Conservation (phyloP, 352 stramenopile genomes). For the Pythium apleroticum region DNA sequence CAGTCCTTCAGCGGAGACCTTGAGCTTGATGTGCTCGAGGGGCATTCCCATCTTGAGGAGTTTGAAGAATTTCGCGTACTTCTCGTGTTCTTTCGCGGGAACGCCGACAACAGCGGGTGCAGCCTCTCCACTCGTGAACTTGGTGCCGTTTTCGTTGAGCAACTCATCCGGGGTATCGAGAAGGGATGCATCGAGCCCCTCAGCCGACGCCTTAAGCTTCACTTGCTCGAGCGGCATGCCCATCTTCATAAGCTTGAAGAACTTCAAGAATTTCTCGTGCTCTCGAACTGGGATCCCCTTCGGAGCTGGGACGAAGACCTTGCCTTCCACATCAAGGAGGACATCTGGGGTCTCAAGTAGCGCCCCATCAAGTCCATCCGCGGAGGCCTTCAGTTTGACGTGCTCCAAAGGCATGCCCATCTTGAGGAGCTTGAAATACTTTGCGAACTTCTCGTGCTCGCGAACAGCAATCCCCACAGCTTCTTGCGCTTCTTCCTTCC, state of each 20-base stretch:
- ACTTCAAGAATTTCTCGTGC: slow-evolving; percentile 74
- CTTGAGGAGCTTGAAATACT: slow-evolving; percentile 95
- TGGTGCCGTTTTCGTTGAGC: slow-evolving; percentile 59
- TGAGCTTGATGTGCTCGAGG: slow-evolving; percentile 63
- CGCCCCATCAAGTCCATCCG: slow-evolving; percentile 52
- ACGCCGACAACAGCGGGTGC: slow-evolving; percentile 32
- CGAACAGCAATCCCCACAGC: slow-evolving; percentile 55
- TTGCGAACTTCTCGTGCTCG: slow-evolving; percentile 90
- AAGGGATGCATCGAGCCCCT: slow-evolving; percentile 88
- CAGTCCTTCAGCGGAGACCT: slow-evolving; percentile 59
- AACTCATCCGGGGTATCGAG: slow-evolving; percentile 68
- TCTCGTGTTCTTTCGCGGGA: slow-evolving; percentile 83
- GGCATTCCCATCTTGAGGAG: slow-evolving; percentile 82
- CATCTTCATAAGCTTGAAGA: slow-evolving; percentile 84
- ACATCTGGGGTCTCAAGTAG: slow-evolving; percentile 60
- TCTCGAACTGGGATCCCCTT: slow-evolving; percentile 56
- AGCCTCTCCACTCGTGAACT: slow-evolving; percentile 16
- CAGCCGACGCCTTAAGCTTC: slow-evolving; percentile 68
- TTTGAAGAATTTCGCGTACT: slow-evolving; percentile 85
- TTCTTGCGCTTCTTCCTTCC: slow-evolving; percentile 28
- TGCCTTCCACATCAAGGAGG: slow-evolving; percentile 54
- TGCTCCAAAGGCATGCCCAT: slow-evolving; percentile 88
- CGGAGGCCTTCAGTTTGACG: slow-evolving; percentile 85
- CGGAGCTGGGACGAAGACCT: slow-evolving; percentile 31
- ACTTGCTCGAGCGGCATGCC: slow-evolving; percentile 81